A percentile compares a stretch with the other conserved stretches of the same genome.
phyloP scores from a whole-genome alignment of 106 monocot species.

The Dioscorea dumetorum region DNA sequence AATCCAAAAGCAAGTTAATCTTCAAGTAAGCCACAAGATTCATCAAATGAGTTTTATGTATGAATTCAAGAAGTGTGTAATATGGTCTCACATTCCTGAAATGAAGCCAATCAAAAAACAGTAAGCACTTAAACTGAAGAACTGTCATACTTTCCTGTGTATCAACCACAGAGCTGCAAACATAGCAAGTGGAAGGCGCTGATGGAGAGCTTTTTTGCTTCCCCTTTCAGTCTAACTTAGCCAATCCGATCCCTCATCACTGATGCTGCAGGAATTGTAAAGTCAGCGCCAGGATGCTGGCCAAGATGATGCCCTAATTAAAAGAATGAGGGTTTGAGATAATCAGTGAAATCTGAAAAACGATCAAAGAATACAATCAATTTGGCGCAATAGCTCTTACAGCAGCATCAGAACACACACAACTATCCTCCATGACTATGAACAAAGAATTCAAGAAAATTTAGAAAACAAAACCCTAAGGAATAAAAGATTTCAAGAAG shows the following conservation, averaged over 20 bases:
- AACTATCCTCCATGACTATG: conserved; percentile 92
- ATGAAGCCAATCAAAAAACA: no score
- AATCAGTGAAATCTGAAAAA: not conserved
- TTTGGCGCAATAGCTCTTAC: conserved; percentile 48
- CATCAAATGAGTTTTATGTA: no score
- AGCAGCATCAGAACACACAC: conserved; percentile 85
- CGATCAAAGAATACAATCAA: not conserved
- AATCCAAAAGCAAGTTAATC: no score
- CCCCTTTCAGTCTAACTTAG: conserved; percentile 57
- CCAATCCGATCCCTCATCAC: conserved; percentile 90
- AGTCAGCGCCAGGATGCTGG: conserved; percentile 85
- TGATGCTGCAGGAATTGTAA: conserved; percentile 85
- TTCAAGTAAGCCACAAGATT: no score
- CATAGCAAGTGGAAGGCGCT: conserved; percentile 95
- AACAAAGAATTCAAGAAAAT: not conserved
- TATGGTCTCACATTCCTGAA: no score
- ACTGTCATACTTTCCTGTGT: conserved; percentile 71
- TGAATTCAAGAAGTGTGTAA: no score
- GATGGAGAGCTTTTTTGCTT: conserved; percentile 71
- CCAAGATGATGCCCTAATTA: conserved; percentile 51
- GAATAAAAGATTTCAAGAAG: not conserved
- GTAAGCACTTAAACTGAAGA: not conserved
- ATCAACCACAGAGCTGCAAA: conserved; percentile 72
- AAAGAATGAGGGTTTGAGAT: not conserved
- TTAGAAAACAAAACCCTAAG: not conserved